Percentiles rank a stretch among this genome's conserved stretches.
These are phyloP conservation scores for Pseudonitzschia pungens DNA, from an alignment of 108 stramenopile genomes.

Conservation along the genomic window DNA sequence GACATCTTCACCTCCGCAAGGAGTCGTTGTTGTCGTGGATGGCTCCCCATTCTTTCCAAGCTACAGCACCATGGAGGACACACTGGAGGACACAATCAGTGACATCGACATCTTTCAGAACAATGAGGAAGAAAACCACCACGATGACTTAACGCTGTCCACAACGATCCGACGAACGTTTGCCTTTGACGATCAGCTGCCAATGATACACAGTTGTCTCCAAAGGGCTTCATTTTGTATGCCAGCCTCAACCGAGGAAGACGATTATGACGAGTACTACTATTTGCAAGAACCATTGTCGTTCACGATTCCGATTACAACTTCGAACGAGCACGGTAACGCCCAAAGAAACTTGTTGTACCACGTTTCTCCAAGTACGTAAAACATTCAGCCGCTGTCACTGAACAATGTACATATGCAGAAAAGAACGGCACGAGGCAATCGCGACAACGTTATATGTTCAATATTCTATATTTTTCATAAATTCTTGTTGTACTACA, in stretches of 20 bases:
- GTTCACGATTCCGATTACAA: conserved; percentile 4
- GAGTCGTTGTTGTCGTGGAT: conserved; percentile 10
- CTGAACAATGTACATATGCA: too few species aligned
- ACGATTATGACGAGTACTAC: neutral
- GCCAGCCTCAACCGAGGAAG: neutral
- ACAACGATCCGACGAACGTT: neutral
- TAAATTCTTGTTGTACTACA: too few species aligned
- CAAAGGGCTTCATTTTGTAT: neutral
- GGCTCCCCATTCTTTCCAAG: conserved; percentile 4
- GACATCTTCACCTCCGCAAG: neutral
- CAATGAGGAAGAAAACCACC: neutral
- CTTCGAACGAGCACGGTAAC: neutral
- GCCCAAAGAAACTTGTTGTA: neutral
- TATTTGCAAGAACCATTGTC: neutral
- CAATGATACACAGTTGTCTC: neutral
- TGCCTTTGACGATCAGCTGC: neutral
- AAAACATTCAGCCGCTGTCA: neutral
- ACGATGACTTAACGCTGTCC: neutral
- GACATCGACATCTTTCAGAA: neutral
- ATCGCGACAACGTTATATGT: too few species aligned
- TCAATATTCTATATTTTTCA: too few species aligned
- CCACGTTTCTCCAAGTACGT: neutral
- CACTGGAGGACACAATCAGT: neutral
- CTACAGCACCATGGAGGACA: neutral
- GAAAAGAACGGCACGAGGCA: too few species aligned